phyloP scores from a whole-genome alignment of 495 filamentous ascomycete species.

The Hypoxylon crocopeplum region DNA sequence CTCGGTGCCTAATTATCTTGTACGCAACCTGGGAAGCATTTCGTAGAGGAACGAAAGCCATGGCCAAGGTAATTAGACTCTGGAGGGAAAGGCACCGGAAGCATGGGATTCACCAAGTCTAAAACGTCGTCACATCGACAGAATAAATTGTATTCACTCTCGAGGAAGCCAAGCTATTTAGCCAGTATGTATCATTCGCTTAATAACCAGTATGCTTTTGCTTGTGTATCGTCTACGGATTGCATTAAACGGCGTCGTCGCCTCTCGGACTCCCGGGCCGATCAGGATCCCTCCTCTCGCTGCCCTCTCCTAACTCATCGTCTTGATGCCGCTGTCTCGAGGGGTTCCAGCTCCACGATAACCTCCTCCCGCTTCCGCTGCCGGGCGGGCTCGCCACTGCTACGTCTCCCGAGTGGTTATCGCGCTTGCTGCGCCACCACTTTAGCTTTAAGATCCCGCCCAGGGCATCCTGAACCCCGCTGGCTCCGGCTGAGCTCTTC shows the following conservation, averaged over 20 bases:
- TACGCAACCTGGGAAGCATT: no score
- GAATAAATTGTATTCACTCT: no score
- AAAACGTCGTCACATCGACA: no score
- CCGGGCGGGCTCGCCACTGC: constrained; percentile 30
- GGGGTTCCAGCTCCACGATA: constrained; percentile 23
- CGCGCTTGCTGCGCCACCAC: constrained; percentile 47
- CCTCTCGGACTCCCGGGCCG: constrained; percentile 20
- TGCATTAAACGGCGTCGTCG: constrained; percentile 37
- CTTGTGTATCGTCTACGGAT: no score
- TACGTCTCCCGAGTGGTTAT: constrained; percentile 17
- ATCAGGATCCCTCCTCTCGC: constrained; percentile 19
- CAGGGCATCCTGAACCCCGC: constrained; percentile 47
- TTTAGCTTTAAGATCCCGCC: constrained; percentile 46
- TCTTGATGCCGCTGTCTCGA: constrained; percentile 9
- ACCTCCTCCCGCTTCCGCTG: constrained; percentile 15
- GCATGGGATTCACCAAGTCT: no score
- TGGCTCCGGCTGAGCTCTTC: constrained; percentile 37
- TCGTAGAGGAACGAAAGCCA: no score
- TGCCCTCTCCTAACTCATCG: constrained; percentile 11
- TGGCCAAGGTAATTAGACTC: no score
- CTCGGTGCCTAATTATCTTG: no score
- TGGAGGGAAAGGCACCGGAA: no score
- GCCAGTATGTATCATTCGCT: constrained; percentile 27
- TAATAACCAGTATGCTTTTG: no score
- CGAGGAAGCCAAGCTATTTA: constrained; percentile 33